phyloP scores from a whole-genome alignment of 1,284 basidiomycete genomes.

The Heimioporus punctisporus region DNA sequence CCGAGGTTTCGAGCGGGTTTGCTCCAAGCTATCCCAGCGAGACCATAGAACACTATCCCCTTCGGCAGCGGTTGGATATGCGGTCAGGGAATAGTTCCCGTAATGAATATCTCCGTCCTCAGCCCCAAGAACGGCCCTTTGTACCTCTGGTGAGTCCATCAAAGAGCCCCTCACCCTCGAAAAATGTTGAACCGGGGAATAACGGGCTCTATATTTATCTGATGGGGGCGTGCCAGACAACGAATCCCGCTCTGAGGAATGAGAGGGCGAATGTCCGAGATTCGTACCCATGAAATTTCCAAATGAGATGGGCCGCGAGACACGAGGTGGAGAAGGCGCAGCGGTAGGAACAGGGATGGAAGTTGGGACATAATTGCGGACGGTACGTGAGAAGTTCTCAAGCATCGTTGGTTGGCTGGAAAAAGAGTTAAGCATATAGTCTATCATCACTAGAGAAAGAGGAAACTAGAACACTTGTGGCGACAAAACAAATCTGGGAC shows the following conservation, averaged over 20 bases:
- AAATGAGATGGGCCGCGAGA: conserved; percentile 51
- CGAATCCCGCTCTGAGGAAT: conserved; percentile 7
- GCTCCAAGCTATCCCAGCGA: conserved; percentile 27
- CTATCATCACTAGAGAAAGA: not conserved
- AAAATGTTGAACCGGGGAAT: conserved; percentile 8
- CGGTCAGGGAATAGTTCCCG: conserved; percentile 16
- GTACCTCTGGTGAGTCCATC: conserved; percentile 16
- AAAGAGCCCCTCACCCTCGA: conserved; percentile 6
- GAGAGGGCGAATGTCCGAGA: conserved; percentile 14
- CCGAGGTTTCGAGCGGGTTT: conserved; percentile 17
- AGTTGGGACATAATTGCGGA: conserved; percentile 55
- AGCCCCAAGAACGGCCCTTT: conserved; percentile 10
- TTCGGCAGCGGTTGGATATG: conserved; percentile 31
- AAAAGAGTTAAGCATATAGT: conserved; percentile 20
- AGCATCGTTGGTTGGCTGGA: conserved; percentile 49
- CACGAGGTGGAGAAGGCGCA: conserved; percentile 48
- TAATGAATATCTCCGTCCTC: conserved; percentile 27
- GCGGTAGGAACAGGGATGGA: conserved; percentile 50
- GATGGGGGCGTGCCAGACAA: conserved; percentile 2
- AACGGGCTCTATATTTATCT: conserved; percentile 9
- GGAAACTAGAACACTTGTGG: conserved; percentile 20
- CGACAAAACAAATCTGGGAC: conserved; percentile 11
- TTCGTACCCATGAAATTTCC: conserved; percentile 41
- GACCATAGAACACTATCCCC: conserved; percentile 31
- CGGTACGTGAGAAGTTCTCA: conserved; percentile 50